Base-by-base conservation (phyloP, 1,284 basidiomycete species). In the Sporisorium sorghi region DNA sequence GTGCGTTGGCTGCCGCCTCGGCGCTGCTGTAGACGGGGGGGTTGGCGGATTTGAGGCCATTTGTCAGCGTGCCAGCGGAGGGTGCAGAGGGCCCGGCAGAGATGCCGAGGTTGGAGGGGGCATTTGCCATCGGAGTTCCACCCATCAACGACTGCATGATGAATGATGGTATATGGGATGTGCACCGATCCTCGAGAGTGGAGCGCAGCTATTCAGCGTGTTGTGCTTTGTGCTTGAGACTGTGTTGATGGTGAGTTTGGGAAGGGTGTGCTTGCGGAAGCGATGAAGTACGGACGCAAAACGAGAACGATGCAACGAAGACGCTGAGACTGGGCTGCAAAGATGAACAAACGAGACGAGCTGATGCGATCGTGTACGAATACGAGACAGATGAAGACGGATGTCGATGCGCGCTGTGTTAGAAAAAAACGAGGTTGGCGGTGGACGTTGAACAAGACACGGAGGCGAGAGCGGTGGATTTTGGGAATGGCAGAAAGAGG, bases 131-230 rank as follows among this genome's bases (percentile, higher is more conserved):
- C 35, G 76, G 64, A 2, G 68, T 68, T 15, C 67, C 66, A 17
- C 72, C 72, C 65, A 75, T 75, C 43, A 72, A 49, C 5, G 72
- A 71, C 51, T 75, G 73, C 73, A 75, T 75, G 35, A 37, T 58
- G 49, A 30, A 32, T 43, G 30, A 52, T 43, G 28, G 35, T n/a
- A 32, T 47, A 28, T 19, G 40, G n/a, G 30, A 33, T 33, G 49
- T 26, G 35, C 17, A 17, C 33, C 14, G 12, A 17, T 14, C 15
- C 35, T 19, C 21, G 47, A n/a, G 14, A 9, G 37, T n/a, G 37
- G 28, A n/a, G 17, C n/a, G n/a, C n/a, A n/a, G n/a, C n/a, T n/a
- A n/a, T n/a, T n/a, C n/a, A n/a, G n/a, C n/a, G n/a, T n/a, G n/a
- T n/a, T n/a, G n/a, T n/a, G n/a, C n/a, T n/a, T n/a, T n/a, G n/a